A percentile compares a stretch with the other conserved stretches of the same genome.
Conservation (phyloP, 2,329 filamentous ascomycete genomes). For the Corinectria fuckeliana region DNA sequence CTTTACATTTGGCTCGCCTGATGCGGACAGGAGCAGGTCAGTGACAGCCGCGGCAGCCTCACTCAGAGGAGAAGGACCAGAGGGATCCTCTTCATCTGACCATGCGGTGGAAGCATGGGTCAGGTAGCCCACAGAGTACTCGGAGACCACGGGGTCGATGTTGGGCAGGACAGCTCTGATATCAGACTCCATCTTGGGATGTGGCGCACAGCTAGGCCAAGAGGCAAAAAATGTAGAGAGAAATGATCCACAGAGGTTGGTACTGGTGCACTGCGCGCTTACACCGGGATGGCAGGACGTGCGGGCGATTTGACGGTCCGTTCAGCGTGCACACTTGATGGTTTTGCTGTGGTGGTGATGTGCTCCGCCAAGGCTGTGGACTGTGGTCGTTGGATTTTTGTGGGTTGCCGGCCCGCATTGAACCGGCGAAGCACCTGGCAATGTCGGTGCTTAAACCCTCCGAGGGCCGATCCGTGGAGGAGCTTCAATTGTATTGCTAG, state of each 20-base stretch:
- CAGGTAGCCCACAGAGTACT: slow-evolving; percentile 94
- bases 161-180: slow-evolving; percentile 84
- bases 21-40: slow-evolving; percentile 92
- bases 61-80: slow-evolving; percentile 75
- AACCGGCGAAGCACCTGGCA: slow-evolving; percentile 15
- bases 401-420: slow-evolving; percentile 27
- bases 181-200: slow-evolving; percentile 79
- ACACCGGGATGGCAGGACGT: not conserved
- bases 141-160: slow-evolving; percentile 86
- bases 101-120: slow-evolving; percentile 90
- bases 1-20: slow-evolving; percentile 75
- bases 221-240: not conserved
- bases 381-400: slow-evolving; percentile 37
- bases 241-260: not conserved
- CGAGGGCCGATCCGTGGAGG: slow-evolving; percentile 25
- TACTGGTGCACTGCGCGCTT: not conserved
- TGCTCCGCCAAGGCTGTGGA: slow-evolving; percentile 31
- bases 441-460: slow-evolving; percentile 16
- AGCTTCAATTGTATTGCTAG: not conserved
- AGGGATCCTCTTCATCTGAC: slow-evolving; percentile 73
- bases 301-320: slow-evolving; percentile 2
- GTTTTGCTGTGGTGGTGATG: slow-evolving; percentile 22
- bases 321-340: slow-evolving; percentile 1
- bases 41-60: slow-evolving; percentile 86
- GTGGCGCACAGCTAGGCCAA: slow-evolving; percentile 7